Conservation (phyloP, 371 early-diverging fungal genomes). For the Circinella minor region DNA sequence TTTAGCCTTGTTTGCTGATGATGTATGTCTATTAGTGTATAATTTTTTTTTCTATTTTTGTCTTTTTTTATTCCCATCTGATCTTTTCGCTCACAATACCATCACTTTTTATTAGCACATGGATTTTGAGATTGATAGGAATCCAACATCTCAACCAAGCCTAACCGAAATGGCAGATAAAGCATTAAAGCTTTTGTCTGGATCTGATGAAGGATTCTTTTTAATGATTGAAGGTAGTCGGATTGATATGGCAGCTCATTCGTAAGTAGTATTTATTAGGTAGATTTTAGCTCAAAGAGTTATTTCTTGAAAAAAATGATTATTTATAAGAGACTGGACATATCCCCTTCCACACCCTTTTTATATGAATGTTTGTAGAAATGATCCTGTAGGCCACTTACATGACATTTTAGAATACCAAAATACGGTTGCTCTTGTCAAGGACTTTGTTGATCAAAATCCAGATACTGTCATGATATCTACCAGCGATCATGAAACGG, state of each 20-base stretch:
- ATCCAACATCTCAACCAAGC: slow-evolving; percentile 72
- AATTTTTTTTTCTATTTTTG: neutral
- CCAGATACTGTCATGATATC: slow-evolving; percentile 89
- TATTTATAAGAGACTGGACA: neutral
- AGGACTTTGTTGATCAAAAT: slow-evolving; percentile 72
- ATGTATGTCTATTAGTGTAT: slow-evolving; percentile 30
- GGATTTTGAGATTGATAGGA: slow-evolving; percentile 89
- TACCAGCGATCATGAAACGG: slow-evolving; percentile 94
- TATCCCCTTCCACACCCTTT: too few relatives aligned
- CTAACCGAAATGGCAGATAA: slow-evolving; percentile 84
- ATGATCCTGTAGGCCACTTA: slow-evolving; percentile 91
- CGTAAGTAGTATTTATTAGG: slow-evolving; percentile 37
- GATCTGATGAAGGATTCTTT: slow-evolving; percentile 81
- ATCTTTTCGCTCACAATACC: too few relatives aligned
- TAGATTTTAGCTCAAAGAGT: neutral
- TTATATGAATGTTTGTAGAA: slow-evolving; percentile 49
- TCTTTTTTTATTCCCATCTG: too few relatives aligned
- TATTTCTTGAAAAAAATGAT: neutral
- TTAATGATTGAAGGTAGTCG: slow-evolving; percentile 95
- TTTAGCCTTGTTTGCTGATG: slow-evolving; percentile 75
- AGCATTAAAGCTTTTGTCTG: slow-evolving; percentile 72
- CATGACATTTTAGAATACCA: slow-evolving; percentile 93
- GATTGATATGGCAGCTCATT: slow-evolving; percentile 88
- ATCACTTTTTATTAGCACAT: slow-evolving; percentile 67
- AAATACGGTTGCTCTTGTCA: slow-evolving; percentile 72